Conservation (phyloP, 805 yeast species). For the Starmera pachycereana region DNA sequence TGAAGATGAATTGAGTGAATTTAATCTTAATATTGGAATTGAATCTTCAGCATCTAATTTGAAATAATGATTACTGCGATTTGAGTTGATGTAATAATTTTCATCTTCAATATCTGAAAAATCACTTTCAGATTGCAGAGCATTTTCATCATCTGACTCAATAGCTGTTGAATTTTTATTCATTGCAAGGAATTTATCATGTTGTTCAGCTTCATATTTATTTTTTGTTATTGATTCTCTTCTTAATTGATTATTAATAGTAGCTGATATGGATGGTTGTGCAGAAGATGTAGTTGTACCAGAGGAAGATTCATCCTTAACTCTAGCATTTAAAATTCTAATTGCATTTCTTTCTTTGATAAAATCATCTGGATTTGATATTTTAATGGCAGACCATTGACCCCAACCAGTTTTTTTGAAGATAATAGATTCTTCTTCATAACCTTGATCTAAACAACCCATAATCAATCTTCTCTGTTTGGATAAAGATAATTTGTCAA, state of each 20-base stretch:
- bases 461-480: conserved; percentile 86
- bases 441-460: conserved; percentile 75
- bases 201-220: conserved; percentile 17
- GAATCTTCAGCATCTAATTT: conserved; percentile 28
- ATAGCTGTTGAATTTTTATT: conserved; percentile 5
- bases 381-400: conserved; percentile 78
- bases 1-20: conserved; percentile 14
- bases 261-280: too few relatives aligned
- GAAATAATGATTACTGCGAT: conserved; percentile 10
- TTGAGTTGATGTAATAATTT: conserved; percentile 18
- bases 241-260: conserved; percentile 17
- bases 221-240: conserved; percentile 21
- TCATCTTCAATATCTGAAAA: conserved; percentile 23
- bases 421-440: conserved; percentile 39
- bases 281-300: too few relatives aligned
- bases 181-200: conserved; percentile 12
- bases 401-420: conserved; percentile 98
- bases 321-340: conserved; percentile 28
- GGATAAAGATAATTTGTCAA: conserved; percentile 69
- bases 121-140: conserved; percentile 22
- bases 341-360: conserved; percentile 30
- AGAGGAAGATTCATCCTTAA: conserved; percentile 28
- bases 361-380: conserved; percentile 22
- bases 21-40: conserved; percentile 17
- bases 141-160: conserved; percentile 28